These are phyloP conservation scores for Xylaria sp. DNA, from an alignment of 2,329 filamentous ascomycete genomes.

Conservation along the genomic window DNA sequence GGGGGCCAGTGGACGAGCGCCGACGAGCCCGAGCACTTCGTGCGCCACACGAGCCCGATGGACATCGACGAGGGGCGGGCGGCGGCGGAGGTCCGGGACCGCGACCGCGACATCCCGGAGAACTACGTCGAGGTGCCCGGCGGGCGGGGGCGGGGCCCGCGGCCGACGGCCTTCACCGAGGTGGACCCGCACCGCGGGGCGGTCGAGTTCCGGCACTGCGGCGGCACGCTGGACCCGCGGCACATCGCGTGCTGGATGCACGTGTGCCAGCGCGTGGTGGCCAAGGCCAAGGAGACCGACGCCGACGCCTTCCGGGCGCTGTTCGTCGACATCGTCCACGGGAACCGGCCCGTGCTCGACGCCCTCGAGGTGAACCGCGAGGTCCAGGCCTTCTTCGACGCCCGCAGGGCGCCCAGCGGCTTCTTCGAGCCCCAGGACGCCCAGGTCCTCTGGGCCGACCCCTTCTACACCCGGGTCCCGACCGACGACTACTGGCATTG, in stretches of 20 bases:
- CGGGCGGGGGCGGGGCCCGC: not conserved
- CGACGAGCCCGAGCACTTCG: too few species aligned
- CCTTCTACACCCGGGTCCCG: conserved; percentile 12
- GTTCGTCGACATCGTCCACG: not conserved
- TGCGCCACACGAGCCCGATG: too few species aligned
- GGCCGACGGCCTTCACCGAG: conserved; percentile 1
- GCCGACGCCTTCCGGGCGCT: not conserved
- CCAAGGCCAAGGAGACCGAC: not conserved
- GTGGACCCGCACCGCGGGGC: conserved; percentile 21
- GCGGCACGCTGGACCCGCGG: conserved; percentile 4
- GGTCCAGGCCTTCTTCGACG: not conserved
- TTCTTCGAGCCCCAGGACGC: not conserved
- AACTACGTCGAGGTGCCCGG: conserved; percentile 1
- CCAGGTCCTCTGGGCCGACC: conserved; percentile 10
- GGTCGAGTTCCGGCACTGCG: conserved; percentile 26
- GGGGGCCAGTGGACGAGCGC: not conserved
- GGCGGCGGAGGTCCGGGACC: too few species aligned
- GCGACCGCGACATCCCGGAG: not conserved
- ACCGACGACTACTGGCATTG: too few species aligned
- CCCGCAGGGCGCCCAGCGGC: not conserved
- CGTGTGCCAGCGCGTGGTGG: conserved; percentile 2
- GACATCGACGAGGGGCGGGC: too few species aligned
- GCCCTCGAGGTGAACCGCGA: not conserved
- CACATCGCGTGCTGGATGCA: conserved; percentile 10
- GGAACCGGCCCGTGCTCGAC: not conserved